A percentile compares a stretch with the other conserved stretches of the same genome.
Evolutionary conservation across 176 grass and related monocot genomes (phyloP).

Genomic region (Oryza meyeriana): DNA sequence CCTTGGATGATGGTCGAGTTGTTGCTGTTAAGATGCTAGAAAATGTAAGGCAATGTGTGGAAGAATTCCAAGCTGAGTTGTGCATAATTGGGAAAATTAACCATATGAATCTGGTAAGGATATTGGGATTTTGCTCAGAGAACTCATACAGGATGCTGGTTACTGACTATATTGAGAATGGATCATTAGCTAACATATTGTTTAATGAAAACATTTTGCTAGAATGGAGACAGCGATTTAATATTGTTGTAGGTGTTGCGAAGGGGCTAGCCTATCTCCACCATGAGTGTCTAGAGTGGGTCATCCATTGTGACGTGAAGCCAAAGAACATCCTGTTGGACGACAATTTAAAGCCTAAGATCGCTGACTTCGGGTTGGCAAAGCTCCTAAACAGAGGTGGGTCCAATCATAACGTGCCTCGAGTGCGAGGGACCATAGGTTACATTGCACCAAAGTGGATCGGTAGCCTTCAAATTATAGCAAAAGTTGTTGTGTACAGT

Average conservation of each 20-base stretch:
- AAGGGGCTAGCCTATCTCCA: slow-evolving; percentile 54
- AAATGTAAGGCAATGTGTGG: slow-evolving; percentile 20
- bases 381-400: slow-evolving; percentile 30
- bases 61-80: slow-evolving; percentile 55
- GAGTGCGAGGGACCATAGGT: slow-evolving; percentile 41
- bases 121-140: slow-evolving; percentile 48
- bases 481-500: slow-evolving; percentile 46
- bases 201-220: slow-evolving; percentile 24
- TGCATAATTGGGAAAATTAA: slow-evolving; percentile 42
- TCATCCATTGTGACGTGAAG: slow-evolving; percentile 51
- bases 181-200: slow-evolving; percentile 35
- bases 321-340: slow-evolving; percentile 49
- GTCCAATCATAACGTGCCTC: slow-evolving; percentile 21
- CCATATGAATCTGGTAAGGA: slow-evolving; percentile 54
- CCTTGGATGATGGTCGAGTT: slow-evolving; percentile 23
- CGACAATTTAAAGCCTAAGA: slow-evolving; percentile 31
- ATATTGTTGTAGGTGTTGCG: slow-evolving; percentile 46
- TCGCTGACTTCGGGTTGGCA: slow-evolving; percentile 37
- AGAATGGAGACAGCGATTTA: slow-evolving; percentile 40
- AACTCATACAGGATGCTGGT: slow-evolving; percentile 36
- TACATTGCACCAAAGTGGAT: slow-evolving; percentile 51
- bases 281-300: slow-evolving; percentile 50
- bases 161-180: slow-evolving; percentile 40
- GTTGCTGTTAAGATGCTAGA: slow-evolving; percentile 46
- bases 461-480: slow-evolving; percentile 23